phyloP scores from a whole-genome alignment of 305 asterid species.

The Coffea humblotiana region DNA sequence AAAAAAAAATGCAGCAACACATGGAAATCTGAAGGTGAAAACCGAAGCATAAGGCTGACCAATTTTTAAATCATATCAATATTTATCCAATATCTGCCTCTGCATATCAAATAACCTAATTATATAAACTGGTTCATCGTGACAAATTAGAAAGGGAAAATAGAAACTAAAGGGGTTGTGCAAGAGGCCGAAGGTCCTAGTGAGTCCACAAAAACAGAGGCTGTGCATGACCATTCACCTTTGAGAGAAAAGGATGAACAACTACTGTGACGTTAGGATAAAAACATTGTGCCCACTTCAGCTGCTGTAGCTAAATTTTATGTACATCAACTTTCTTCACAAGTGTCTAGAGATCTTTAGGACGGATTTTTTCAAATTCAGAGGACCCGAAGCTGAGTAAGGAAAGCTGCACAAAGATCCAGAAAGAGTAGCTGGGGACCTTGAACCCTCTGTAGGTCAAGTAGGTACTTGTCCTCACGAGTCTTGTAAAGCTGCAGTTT shows the following conservation, averaged over 20 bases:
- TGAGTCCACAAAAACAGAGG: conserved; percentile 38
- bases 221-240: conserved; percentile 39
- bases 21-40: neutral
- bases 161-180: conserved; percentile 19
- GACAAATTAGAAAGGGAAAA: neutral
- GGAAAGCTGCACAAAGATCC: conserved; percentile 82
- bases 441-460: conserved; percentile 86
- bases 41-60: neutral
- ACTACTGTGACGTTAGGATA: conserved; percentile 12
- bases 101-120: neutral
- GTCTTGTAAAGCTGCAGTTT: conserved; percentile 81
- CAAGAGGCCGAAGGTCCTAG: conserved; percentile 45
- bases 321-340: conserved; percentile 47
- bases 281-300: conserved; percentile 4
- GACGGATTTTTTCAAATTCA: conserved; percentile 28
- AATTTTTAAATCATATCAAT: too few species aligned
- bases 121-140: neutral
- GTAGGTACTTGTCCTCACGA: conserved; percentile 81
- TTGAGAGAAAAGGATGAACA: conserved; percentile 26
- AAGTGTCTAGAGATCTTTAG: conserved; percentile 17
- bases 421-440: conserved; percentile 86
- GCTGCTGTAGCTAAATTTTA: conserved; percentile 24
- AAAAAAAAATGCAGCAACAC: neutral
- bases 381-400: conserved; percentile 85
- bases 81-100: neutral